phyloP scores from a whole-genome alignment of 228 moss, liverwort and hornwort species.

The Sphagnum magellanicum region DNA sequence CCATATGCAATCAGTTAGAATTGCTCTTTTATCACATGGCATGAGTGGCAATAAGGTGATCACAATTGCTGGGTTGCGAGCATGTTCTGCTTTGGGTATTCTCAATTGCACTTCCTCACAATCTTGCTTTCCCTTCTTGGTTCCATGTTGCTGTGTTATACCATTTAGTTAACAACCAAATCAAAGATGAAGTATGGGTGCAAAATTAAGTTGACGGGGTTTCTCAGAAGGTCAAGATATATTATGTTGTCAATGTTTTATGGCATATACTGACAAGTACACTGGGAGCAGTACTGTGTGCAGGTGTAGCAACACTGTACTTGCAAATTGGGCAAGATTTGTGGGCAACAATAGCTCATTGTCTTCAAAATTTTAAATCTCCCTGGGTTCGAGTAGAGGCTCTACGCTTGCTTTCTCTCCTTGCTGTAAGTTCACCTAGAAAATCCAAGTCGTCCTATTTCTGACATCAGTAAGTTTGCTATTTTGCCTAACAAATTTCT shows the following conservation, averaged over 20 bases:
- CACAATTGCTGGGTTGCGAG: constrained; percentile 42
- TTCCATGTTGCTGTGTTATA: background rate
- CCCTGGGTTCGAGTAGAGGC: constrained; percentile 48
- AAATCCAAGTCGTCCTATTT: background rate
- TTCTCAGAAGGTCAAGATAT: no score
- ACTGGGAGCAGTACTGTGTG: constrained; percentile 58
- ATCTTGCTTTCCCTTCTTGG: background rate
- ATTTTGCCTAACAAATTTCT: background rate
- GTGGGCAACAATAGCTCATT: constrained; percentile 56
- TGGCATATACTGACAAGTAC: no score
- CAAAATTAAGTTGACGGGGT: no score
- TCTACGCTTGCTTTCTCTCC: constrained; percentile 65
- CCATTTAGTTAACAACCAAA: no score
- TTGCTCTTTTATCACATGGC: constrained; percentile 45
- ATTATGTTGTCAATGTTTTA: no score
- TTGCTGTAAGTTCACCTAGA: constrained; percentile 69
- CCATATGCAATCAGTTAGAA: constrained; percentile 26
- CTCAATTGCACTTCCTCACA: constrained; percentile 7
- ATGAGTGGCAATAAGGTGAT: constrained; percentile 36
- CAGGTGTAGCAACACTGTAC: constrained; percentile 49
- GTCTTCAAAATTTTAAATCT: constrained; percentile 40
- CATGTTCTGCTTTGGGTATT: constrained; percentile 62
- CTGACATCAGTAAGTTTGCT: no score
- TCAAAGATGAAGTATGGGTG: no score
- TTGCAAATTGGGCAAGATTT: constrained; percentile 41